Percentiles rank a stretch among this genome's conserved stretches.
Conservation (phyloP, 2,329 filamentous ascomycete species). For the Juglanconis oblonga region DNA sequence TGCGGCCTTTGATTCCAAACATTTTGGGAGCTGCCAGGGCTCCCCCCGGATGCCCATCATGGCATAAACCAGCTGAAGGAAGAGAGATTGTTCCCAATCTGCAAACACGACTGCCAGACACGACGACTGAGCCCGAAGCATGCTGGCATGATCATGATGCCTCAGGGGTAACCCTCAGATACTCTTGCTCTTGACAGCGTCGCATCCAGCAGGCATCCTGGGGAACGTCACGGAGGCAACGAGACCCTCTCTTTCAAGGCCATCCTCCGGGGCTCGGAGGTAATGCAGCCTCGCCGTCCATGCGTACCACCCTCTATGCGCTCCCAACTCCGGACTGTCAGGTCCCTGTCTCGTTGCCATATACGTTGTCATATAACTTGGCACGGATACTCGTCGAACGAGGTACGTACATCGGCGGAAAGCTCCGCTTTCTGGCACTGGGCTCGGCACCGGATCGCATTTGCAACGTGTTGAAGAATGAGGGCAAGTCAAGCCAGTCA, state of each 20-base stretch:
- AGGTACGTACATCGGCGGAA: not conserved
- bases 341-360: not conserved
- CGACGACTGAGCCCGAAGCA: not conserved
- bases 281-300: not conserved
- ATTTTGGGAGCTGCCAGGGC: no score
- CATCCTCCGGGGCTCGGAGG: not conserved
- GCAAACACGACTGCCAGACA: not conserved
- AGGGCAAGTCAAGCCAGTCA: slow-evolving; percentile 21
- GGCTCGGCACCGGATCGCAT: not conserved
- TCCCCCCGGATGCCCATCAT: no score
- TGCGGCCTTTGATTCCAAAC: no score
- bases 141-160: not conserved
- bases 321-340: not conserved
- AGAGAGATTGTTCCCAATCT: no score
- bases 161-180: not conserved
- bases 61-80: no score
- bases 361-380: not conserved
- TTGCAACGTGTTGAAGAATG: slow-evolving; percentile 1
- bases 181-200: not conserved
- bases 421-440: not conserved
- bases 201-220: not conserved
- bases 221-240: no score
- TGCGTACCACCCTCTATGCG: not conserved
- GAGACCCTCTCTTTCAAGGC: not conserved
- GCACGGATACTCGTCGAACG: not conserved